Percentiles rank a stretch among this genome's conserved stretches.
phyloP scores from a whole-genome alignment of 345 rosid genomes.

The Clarkia xantiana region DNA sequence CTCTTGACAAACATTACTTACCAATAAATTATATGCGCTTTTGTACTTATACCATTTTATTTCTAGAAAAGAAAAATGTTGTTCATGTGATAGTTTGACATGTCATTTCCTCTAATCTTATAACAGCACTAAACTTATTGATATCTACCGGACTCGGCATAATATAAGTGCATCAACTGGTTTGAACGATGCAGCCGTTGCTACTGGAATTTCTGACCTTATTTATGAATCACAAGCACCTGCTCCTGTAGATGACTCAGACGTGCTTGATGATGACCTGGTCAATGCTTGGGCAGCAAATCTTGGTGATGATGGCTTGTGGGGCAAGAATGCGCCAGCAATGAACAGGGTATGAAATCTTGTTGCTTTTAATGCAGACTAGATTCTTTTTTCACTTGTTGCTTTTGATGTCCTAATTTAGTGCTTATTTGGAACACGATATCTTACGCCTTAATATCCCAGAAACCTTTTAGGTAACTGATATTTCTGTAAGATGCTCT shows the following conservation, averaged over 20 bases:
- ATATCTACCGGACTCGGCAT: slow-evolving; percentile 66
- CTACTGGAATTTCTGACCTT: slow-evolving; percentile 89
- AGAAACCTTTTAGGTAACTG: too few species aligned
- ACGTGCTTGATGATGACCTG: slow-evolving; percentile 82
- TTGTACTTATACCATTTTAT: too few species aligned
- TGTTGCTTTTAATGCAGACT: neutral
- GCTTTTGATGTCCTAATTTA: too few species aligned
- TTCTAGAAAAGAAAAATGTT: too few species aligned
- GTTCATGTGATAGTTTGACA: neutral
- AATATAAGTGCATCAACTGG: slow-evolving; percentile 82
- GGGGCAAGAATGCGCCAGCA: slow-evolving; percentile 82
- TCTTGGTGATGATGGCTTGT: slow-evolving; percentile 87
- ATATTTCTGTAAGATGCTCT: too few species aligned
- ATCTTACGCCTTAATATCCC: too few species aligned
- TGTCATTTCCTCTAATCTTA: slow-evolving; percentile 5
- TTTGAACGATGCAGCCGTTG: slow-evolving; percentile 80
- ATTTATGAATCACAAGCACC: slow-evolving; percentile 64
- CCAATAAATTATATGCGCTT: too few species aligned
- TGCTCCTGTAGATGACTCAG: slow-evolving; percentile 49
- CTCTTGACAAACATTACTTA: too few species aligned
- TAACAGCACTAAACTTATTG: slow-evolving; percentile 80
- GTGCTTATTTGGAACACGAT: too few species aligned
- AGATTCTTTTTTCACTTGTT: neutral
- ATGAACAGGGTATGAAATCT: slow-evolving; percentile 60
- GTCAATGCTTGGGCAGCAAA: slow-evolving; percentile 99